Conservation (phyloP, 2,329 filamentous ascomycete genomes). For the Dactylellina sp. region DNA sequence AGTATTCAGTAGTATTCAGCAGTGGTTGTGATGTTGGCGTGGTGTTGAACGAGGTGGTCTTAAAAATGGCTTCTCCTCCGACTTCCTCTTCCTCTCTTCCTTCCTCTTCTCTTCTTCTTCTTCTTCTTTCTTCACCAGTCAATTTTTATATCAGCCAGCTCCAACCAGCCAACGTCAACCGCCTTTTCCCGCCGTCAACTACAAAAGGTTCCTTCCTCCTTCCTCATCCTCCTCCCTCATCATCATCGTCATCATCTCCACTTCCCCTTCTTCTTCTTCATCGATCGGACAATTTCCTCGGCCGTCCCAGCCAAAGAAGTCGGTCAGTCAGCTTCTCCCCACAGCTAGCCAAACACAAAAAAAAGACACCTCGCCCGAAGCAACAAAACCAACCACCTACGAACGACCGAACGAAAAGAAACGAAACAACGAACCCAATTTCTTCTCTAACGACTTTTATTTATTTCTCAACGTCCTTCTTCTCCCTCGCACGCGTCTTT, state of each 20-base stretch:
- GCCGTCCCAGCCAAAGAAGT: no score
- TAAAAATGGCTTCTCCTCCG: conserved; percentile 9
- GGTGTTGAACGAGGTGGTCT: no score
- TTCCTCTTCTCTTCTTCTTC: conserved; percentile 11
- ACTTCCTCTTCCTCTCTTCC: not conserved
- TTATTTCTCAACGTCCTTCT: conserved; percentile 9
- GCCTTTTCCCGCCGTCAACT: conserved; percentile 38
- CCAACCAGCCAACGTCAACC: conserved; percentile 35
- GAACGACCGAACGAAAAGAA: conserved; percentile 9
- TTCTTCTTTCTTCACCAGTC: conserved; percentile 23
- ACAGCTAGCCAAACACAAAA: not conserved
- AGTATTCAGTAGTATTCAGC: no score
- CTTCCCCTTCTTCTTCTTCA: conserved; percentile 13
- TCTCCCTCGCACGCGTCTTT: not conserved
- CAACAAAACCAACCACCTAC: not conserved
- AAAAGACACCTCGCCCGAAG: not conserved
- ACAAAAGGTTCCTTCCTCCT: conserved; percentile 25
- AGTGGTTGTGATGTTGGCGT: conserved; percentile 11
- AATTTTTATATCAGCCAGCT: conserved; percentile 47
- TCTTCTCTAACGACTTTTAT: conserved; percentile 8
- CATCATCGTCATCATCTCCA: no score
- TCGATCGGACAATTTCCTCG: conserved; percentile 23
- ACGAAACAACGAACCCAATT: not conserved
- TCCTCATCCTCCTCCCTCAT: conserved; percentile 8
- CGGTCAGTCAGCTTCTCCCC: conserved; percentile 12